Base-by-base conservation (phyloP, 495 filamentous ascomycete genomes). In the Lentithecium fluviatile region DNA sequence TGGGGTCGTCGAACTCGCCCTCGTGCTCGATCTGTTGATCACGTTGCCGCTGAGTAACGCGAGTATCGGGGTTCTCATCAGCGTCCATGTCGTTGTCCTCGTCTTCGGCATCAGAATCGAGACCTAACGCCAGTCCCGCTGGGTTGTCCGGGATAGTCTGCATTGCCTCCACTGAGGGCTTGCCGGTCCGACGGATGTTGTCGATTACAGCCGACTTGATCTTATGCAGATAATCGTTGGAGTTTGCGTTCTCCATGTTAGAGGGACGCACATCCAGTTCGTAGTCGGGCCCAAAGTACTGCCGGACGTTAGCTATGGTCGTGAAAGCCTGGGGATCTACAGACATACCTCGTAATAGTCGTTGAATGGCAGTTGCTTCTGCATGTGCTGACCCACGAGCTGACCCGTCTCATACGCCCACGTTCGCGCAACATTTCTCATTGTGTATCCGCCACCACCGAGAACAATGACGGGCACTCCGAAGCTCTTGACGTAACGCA, bases 171-270 rank as follows among this genome's bases (percentile, higher is more conserved):
- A 97, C 94, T 0, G 90, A 95, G 0, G 95, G 94, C 0, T 88
- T 90, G 66, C 90, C 84, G 0, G 93, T 97, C 48, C 88, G 88
- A 66, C 87, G 87, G 4, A 99, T 82, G 68, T 99, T 99, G 56
- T 96, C 91, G 47, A 96, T 87, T 38, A 99, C 88, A 56, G 92
- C 85, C 20, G 80, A 84, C 70, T 90, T 93, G 74, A 99, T 99
- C 77, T 96, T 97, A 64, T 95, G 88, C 3, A 98, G 82, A 60
- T 99, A 99, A 67, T 97, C 94, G 59, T 78, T 81, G 29, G 89
- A 91, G 71, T 99, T 99, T 17, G 93, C 90, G 67, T 99, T 99
- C 71, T 99, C 94, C 94, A 97, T 99, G 65, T 99, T 99, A 2
- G 91, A 96, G 10, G 94, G 83, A 13, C 91, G 88, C 17, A 99